A percentile compares a stretch with the other conserved stretches of the same genome.
Evolutionary conservation across 148 eudicot species (phyloP).

Genomic region (Arbutus unedo): DNA sequence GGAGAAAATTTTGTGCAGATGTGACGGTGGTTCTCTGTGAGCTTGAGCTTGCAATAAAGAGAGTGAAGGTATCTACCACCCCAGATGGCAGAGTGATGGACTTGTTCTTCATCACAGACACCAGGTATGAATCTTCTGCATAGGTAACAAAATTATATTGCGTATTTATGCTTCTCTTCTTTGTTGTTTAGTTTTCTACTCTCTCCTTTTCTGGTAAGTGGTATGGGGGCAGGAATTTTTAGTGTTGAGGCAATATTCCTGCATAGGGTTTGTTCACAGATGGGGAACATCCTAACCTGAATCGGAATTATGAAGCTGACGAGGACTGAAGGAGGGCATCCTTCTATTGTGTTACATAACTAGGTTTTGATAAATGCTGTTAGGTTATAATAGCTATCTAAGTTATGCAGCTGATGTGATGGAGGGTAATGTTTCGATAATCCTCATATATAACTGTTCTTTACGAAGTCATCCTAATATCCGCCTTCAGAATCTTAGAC

Average conservation of each 20-base stretch:
- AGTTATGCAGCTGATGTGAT: neutral
- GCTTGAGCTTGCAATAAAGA: conserved; percentile 77
- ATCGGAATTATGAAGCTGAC: neutral
- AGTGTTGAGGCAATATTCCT: neutral
- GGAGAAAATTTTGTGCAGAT: conserved; percentile 47
- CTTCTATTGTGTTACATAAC: neutral
- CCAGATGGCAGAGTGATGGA: conserved; percentile 94
- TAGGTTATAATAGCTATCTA: neutral
- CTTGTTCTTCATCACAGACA: conserved; percentile 83
- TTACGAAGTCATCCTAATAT: neutral
- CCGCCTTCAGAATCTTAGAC: neutral
- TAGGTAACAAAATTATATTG: neutral
- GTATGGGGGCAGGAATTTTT: no score
- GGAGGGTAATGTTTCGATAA: neutral
- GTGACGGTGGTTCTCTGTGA: conserved; percentile 74
- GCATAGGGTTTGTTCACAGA: neutral
- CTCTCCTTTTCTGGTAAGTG: neutral
- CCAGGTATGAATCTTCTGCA: conserved; percentile 41
- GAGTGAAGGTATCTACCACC: conserved; percentile 89
- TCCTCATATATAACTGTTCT: neutral
- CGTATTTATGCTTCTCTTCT: neutral
- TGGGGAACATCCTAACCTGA: neutral
- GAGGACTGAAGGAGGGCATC: neutral
- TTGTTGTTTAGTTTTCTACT: neutral
- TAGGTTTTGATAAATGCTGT: neutral